These are phyloP conservation scores for Candida maesae DNA, from an alignment of 805 yeast genomes.

Conservation along the genomic window DNA sequence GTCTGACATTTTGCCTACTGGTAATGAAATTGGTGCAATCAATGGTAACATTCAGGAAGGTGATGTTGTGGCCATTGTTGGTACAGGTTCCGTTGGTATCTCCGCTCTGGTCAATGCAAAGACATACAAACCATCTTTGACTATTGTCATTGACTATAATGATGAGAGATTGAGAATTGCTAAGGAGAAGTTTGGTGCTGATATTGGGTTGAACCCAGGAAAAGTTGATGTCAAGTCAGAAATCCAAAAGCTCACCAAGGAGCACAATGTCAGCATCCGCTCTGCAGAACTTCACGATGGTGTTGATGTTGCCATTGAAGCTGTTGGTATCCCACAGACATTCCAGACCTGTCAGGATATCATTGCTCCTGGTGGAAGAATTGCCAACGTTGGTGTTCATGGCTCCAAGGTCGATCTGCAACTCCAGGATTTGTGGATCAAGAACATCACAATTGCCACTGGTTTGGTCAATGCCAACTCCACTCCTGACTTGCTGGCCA, in stretches of 20 bases:
- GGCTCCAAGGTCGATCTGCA: conserved; percentile 40
- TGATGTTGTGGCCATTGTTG: conserved; percentile 60
- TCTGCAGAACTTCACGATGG: conserved; percentile 35
- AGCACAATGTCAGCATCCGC: conserved; percentile 21
- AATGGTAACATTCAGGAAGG: conserved; percentile 49
- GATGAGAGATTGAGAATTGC: conserved; percentile 58
- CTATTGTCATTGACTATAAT: conserved; percentile 56
- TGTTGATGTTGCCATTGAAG: conserved; percentile 60
- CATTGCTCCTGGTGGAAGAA: conserved; percentile 56
- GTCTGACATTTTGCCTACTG: conserved; percentile 65
- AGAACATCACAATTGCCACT: conserved; percentile 41
- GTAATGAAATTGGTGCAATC: conserved; percentile 62
- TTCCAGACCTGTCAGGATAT: conserved; percentile 55
- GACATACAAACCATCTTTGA: conserved; percentile 49
- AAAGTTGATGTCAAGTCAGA: conserved; percentile 39
- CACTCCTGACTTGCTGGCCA: conserved; percentile 35
- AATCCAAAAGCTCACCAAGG: conserved; percentile 31
- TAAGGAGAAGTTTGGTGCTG: conserved; percentile 54
- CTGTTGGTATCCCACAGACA: conserved; percentile 63
- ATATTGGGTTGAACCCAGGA: conserved; percentile 49
- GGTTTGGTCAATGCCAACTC: conserved; percentile 48
- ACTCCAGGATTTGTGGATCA: conserved; percentile 43
- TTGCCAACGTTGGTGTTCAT: conserved; percentile 61
- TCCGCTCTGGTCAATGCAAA: conserved; percentile 56
- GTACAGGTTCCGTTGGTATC: conserved; percentile 66